Evolutionary conservation across 2,329 filamentous ascomycete genomes (phyloP).

Genomic region (Claviceps capensis): DNA sequence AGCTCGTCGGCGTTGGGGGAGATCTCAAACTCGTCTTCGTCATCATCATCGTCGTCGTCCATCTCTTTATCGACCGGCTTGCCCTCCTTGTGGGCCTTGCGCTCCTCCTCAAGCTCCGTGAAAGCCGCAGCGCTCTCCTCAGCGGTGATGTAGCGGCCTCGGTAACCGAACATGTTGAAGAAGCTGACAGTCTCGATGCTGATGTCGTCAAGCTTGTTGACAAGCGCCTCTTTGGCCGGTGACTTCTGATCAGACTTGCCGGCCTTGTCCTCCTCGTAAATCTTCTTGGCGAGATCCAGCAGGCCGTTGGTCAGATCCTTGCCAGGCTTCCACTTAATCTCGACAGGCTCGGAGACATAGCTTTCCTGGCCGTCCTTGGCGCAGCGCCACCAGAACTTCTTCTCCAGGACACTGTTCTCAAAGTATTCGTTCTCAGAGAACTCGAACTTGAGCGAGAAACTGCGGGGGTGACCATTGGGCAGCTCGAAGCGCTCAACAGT

Average conservation of each 20-base stretch:
- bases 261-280: constrained; percentile 46
- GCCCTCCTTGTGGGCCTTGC: constrained; percentile 33
- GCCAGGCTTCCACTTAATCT: constrained; percentile 68
- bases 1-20: constrained; percentile 80
- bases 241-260: constrained; percentile 28
- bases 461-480: constrained; percentile 63
- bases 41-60: constrained; percentile 42
- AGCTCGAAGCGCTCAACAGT: constrained; percentile 73
- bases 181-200: constrained; percentile 60
- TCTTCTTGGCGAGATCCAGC: constrained; percentile 55
- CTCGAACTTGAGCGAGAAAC: constrained; percentile 61
- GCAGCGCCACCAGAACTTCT: constrained; percentile 80
- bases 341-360: constrained; percentile 77
- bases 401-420: constrained; percentile 63
- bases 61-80: constrained; percentile 32
- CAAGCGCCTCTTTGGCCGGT: constrained; percentile 34
- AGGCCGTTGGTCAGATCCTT: constrained; percentile 76
- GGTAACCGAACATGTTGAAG: constrained; percentile 82
- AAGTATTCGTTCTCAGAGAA: constrained; percentile 78
- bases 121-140: constrained; percentile 54
- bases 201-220: constrained; percentile 43
- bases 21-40: constrained; percentile 58
- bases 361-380: constrained; percentile 56
- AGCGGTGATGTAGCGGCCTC: constrained; percentile 52
- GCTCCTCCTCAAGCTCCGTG: constrained; percentile 46